Conservation (phyloP, 768 basidiomycete species). For the Mycena epipterygia region DNA sequence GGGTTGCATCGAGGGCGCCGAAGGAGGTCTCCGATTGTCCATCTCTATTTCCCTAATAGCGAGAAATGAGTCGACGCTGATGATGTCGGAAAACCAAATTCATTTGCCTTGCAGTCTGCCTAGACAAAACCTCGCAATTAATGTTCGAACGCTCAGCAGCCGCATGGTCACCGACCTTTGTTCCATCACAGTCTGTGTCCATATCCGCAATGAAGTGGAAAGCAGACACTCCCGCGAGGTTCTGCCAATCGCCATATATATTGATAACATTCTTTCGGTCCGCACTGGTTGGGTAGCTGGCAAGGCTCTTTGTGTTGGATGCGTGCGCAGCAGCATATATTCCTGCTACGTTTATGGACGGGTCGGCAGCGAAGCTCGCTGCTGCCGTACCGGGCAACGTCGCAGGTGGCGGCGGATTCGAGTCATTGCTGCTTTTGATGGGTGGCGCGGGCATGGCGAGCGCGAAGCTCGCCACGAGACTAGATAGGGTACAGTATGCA, state of each 20-base stretch:
- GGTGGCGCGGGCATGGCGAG: neutral
- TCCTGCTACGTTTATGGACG: constrained; percentile 35
- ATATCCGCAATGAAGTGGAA: constrained; percentile 43
- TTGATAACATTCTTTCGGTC: constrained; percentile 20
- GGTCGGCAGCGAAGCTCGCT: constrained; percentile 35
- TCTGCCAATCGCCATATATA: constrained; percentile 39
- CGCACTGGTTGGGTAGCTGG: constrained; percentile 28
- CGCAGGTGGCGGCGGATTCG: neutral
- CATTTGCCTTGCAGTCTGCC: constrained; percentile 32
- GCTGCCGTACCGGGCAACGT: neutral
- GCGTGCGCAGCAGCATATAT: constrained; percentile 39
- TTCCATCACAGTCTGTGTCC: constrained; percentile 45
- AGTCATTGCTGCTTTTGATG: neutral
- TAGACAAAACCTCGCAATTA: neutral
- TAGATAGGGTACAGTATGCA: neutral
- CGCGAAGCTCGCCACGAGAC: neutral
- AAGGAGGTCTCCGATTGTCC: constrained; percentile 41
- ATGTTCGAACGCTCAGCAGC: neutral
- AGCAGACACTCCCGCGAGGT: constrained; percentile 32
- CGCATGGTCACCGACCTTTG: constrained; percentile 27
- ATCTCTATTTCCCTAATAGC: constrained; percentile 35
- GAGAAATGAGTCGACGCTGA: neutral
- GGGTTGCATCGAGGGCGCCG: constrained; percentile 40
- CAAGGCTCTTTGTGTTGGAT: constrained; percentile 31
- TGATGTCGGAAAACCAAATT: neutral